phyloP scores from a whole-genome alignment of 495 filamentous ascomycete species.

The Neurospora intermedia region DNA sequence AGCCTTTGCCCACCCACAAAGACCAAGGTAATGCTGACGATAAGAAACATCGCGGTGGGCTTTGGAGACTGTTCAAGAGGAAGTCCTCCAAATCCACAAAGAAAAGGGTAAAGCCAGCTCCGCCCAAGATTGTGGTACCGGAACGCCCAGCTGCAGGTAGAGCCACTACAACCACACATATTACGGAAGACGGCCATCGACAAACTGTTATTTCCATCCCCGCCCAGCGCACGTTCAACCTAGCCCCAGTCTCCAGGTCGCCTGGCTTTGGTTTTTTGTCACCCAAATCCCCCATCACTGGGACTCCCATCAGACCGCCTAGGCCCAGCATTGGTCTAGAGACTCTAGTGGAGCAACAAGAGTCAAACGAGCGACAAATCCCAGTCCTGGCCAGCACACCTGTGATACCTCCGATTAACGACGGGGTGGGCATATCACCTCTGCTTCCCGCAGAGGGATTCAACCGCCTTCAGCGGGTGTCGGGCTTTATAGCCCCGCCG shows the following conservation, averaged over 20 bases:
- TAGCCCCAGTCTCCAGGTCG: background rate
- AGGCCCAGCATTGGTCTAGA: constrained; percentile 11
- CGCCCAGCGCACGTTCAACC: background rate
- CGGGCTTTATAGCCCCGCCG: background rate
- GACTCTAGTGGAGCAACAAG: constrained; percentile 12
- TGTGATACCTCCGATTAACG: constrained; percentile 1
- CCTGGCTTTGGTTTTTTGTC: background rate
- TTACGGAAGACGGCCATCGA: constrained; percentile 21
- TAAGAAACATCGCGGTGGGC: constrained; percentile 1
- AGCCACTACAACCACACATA: constrained; percentile 12
- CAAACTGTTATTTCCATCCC: constrained; percentile 46
- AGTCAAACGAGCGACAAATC: constrained; percentile 4
- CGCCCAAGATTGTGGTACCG: constrained; percentile 28
- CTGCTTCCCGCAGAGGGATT: background rate
- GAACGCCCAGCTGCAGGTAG: constrained; percentile 34
- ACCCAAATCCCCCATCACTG: background rate
- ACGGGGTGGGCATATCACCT: background rate
- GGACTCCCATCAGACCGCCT: background rate
- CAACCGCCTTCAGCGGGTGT: background rate
- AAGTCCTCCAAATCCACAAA: constrained; percentile 1
- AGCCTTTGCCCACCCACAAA: constrained; percentile 10
- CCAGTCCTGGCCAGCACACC: background rate
- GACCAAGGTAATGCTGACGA: background rate
- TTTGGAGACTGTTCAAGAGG: constrained; percentile 6
- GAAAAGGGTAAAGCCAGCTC: constrained; percentile 1